A percentile compares a stretch with the other conserved stretches of the same genome.
Evolutionary conservation across 129 eudicot genomes (phyloP).

Genomic region (Tagetes erecta): DNA sequence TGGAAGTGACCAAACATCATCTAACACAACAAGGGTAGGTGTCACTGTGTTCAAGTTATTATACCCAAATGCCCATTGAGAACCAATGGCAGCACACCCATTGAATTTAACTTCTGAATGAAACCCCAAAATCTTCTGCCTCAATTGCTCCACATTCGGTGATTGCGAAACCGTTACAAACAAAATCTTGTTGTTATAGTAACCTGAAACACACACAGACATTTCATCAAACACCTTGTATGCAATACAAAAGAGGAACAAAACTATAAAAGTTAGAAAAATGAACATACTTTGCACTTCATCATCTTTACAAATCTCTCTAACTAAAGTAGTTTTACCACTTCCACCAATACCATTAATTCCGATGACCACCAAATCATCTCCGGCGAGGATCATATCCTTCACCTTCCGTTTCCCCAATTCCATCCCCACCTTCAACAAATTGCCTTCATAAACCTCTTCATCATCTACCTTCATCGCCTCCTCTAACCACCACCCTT

Average conservation of each 20-base stretch:
- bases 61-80: constrained; percentile 39
- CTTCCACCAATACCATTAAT: constrained; percentile 88
- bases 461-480: constrained; percentile 61
- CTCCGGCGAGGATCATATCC: constrained; percentile 58
- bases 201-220: constrained; percentile 44
- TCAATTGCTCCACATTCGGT: constrained; percentile 69
- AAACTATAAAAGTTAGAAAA: not conserved
- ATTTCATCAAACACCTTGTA: not conserved
- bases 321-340: constrained; percentile 81
- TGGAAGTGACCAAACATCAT: constrained; percentile 86
- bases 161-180: constrained; percentile 88
- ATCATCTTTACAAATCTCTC: constrained; percentile 68
- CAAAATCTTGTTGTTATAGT: constrained; percentile 47
- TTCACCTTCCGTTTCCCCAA: constrained; percentile 68
- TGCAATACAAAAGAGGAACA: not conserved
- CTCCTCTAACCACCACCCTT: constrained; percentile 46
- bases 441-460: constrained; percentile 48
- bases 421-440: constrained; percentile 57
- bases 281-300: constrained; percentile 56
- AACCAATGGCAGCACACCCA: constrained; percentile 30
- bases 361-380: constrained; percentile 50
- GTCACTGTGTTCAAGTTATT: constrained; percentile 29
- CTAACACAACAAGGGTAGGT: constrained; percentile 60
- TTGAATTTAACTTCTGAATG: constrained; percentile 37
- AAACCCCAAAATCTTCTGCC: constrained; percentile 55